Evolutionary conservation across 2,329 filamentous ascomycete genomes (phyloP).

Genomic region (Blastomyces parvus): DNA sequence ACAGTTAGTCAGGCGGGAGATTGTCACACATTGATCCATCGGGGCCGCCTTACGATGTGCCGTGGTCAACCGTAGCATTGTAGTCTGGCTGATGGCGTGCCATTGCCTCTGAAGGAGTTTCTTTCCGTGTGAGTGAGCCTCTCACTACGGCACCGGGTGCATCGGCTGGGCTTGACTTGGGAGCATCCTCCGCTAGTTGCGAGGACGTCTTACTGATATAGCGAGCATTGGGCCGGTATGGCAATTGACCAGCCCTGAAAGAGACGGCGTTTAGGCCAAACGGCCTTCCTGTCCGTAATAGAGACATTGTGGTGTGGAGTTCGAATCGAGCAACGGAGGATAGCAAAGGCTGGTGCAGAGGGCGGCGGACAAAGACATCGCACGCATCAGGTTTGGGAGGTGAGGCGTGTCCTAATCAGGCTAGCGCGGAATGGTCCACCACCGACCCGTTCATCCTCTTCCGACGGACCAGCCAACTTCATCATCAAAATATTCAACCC

Average conservation of each 20-base stretch:
- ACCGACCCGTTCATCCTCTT: slow-evolving; percentile 16
- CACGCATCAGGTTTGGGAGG: background rate
- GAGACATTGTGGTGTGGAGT: slow-evolving; percentile 48
- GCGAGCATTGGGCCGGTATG: slow-evolving; percentile 28
- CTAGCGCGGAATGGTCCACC: slow-evolving; percentile 26
- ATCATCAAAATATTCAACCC: slow-evolving; percentile 7
- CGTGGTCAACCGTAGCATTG: slow-evolving; percentile 69
- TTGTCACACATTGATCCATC: slow-evolving; percentile 9
- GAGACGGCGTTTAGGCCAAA: slow-evolving; percentile 23
- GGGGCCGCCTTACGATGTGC: slow-evolving; percentile 63
- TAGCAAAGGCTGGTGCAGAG: background rate
- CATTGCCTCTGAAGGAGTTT: slow-evolving; percentile 42
- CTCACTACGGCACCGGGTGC: slow-evolving; percentile 33
- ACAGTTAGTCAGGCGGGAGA: slow-evolving; percentile 22
- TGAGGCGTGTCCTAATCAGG: slow-evolving; percentile 23
- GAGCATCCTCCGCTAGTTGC: slow-evolving; percentile 17
- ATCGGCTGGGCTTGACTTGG: slow-evolving; percentile 39
- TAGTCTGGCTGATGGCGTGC: slow-evolving; percentile 70
- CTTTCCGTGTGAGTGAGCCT: slow-evolving; percentile 42
- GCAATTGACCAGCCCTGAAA: slow-evolving; percentile 26
- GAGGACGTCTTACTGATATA: slow-evolving; percentile 39
- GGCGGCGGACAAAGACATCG: background rate
- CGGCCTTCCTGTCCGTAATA: slow-evolving; percentile 47
- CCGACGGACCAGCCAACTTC: slow-evolving; percentile 3
- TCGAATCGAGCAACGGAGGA: slow-evolving; percentile 9